A percentile compares a stretch with the other conserved stretches of the same genome.
Conservation (phyloP, 2,329 filamentous ascomycete genomes). For the Didymosphaeria variabile region DNA sequence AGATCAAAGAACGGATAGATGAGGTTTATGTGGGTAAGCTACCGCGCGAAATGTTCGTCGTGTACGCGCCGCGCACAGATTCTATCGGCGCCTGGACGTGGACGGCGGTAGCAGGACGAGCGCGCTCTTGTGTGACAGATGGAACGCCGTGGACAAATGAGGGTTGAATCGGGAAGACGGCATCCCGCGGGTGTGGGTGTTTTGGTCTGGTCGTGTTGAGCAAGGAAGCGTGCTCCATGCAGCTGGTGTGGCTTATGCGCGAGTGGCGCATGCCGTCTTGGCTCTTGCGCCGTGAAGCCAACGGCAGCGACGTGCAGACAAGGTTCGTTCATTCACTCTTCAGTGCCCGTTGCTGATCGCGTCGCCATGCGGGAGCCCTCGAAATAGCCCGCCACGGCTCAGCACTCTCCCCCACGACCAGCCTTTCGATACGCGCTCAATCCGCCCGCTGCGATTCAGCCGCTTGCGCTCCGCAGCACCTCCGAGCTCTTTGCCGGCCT, state of each 20-base stretch:
- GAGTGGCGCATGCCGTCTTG: conserved; percentile 14
- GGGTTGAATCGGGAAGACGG: not conserved
- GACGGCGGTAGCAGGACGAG: conserved; percentile 36
- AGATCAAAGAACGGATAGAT: conserved; percentile 41
- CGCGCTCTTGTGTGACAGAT: conserved; percentile 39
- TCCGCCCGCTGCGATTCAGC: conserved; percentile 3
- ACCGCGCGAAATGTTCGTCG: conserved; percentile 39
- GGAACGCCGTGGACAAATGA: conserved; percentile 25
- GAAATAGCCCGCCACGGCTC: conserved; percentile 16
- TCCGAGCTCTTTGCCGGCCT: conserved; percentile 24
- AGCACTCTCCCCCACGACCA: conserved; percentile 25
- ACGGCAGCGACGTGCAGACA: conserved; percentile 21
- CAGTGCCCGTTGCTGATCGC: conserved; percentile 28
- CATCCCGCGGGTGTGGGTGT: not conserved
- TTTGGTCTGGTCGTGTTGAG: not conserved
- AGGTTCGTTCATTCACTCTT: conserved; percentile 26
- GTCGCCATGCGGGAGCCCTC: conserved; percentile 45
- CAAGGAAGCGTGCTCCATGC: not conserved
- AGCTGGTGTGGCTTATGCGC: conserved; percentile 1
- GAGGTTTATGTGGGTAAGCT: conserved; percentile 44
- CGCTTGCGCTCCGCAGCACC: conserved; percentile 30
- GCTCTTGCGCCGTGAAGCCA: conserved; percentile 17
- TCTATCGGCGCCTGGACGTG: conserved; percentile 34
- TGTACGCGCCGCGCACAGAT: conserved; percentile 33
- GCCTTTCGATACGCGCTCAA: conserved; percentile 18